These are phyloP conservation scores for Penicillium paradoxum DNA, from an alignment of 495 filamentous ascomycete species.

Conservation along the genomic window DNA sequence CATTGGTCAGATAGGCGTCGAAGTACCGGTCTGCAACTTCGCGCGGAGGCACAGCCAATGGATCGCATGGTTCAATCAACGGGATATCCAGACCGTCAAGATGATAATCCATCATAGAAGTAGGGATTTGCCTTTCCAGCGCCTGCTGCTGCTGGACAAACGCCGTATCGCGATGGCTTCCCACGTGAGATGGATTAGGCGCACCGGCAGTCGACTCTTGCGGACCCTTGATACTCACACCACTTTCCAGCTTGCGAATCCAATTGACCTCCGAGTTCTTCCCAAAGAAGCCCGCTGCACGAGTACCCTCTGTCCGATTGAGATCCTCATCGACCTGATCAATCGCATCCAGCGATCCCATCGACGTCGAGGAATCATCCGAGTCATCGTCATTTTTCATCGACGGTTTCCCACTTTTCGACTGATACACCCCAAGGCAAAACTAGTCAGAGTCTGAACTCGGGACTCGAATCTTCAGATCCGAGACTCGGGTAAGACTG, in stretches of 20 bases:
- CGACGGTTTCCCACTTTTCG: conserved; percentile 2
- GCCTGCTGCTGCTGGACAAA: background rate
- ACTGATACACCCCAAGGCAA: background rate
- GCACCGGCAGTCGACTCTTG: background rate
- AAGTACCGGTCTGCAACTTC: conserved; percentile 49
- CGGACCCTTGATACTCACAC: conserved; percentile 7
- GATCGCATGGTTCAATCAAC: conserved; percentile 38
- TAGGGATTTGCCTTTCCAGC: conserved; percentile 13
- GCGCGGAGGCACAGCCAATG: conserved; percentile 46
- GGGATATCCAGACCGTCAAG: conserved; percentile 50
- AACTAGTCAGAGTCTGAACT: background rate
- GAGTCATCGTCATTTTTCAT: conserved; percentile 5
- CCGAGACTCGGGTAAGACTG: background rate
- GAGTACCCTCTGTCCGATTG: conserved; percentile 44
- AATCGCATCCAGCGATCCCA: conserved; percentile 54
- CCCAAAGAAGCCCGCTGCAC: conserved; percentile 55
- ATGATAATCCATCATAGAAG: conserved; percentile 48
- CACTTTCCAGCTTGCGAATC: conserved; percentile 46
- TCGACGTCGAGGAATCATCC: conserved; percentile 32
- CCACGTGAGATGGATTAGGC: background rate
- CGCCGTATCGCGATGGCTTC: background rate
- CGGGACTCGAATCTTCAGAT: background rate
- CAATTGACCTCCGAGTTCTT: conserved; percentile 60
- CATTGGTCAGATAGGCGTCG: conserved; percentile 49
- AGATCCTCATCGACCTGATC: conserved; percentile 57